phyloP scores from a whole-genome alignment of 148 eudicot species.

The Drosera capensis region DNA sequence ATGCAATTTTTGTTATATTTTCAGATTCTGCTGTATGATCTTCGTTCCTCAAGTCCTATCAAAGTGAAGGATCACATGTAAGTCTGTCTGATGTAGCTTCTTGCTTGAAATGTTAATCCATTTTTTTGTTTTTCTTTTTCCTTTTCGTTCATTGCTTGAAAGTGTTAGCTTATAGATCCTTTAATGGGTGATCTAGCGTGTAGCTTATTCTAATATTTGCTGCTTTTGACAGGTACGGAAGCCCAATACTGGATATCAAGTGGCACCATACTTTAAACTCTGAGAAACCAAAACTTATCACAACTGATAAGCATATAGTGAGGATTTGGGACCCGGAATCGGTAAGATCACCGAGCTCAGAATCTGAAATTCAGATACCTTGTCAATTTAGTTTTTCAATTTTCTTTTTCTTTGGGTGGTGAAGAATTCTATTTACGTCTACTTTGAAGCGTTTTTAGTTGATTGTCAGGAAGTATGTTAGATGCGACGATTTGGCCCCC shows the following conservation, averaged over 20 bases:
- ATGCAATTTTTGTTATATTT: conserved; percentile 11
- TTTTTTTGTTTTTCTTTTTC: conserved; percentile 2
- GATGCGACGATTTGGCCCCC: no score
- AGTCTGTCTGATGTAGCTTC: conserved; percentile 12
- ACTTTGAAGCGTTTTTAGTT: no score
- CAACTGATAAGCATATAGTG: conserved; percentile 68
- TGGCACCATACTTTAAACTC: conserved; percentile 84
- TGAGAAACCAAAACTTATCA: conserved; percentile 47
- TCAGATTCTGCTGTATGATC: conserved; percentile 78
- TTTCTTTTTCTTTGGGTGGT: no score
- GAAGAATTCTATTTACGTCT: no score
- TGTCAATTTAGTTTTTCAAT: no score
- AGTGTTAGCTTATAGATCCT: no score
- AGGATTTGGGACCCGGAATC: conserved; percentile 96
- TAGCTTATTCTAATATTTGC: no score
- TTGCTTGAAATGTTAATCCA: not conserved
- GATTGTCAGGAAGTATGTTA: no score
- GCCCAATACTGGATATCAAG: conserved; percentile 70
- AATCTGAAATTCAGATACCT: no score
- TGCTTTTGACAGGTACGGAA: conserved; percentile 65
- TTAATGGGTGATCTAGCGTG: no score
- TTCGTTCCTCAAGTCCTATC: conserved; percentile 75
- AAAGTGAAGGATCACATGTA: conserved; percentile 95
- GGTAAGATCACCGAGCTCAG: no score
- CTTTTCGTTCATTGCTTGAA: no score